These are phyloP conservation scores for Herpetomonas tarakana DNA, from an alignment of 208 protist genomes.

Conservation along the genomic window DNA sequence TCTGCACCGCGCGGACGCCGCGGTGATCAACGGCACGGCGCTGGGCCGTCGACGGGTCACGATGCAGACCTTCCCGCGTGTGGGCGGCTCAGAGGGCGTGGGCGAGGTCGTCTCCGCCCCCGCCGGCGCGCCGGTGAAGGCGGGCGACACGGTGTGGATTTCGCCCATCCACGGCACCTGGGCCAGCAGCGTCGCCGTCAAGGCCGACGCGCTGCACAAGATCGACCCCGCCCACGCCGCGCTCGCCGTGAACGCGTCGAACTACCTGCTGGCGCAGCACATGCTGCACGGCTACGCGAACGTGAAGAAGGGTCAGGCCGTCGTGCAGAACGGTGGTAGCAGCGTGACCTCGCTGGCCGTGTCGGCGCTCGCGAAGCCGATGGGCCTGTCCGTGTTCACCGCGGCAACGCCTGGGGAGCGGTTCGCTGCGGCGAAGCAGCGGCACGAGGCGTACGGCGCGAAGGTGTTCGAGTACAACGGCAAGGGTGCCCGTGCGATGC, in stretches of 20 bases:
- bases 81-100: constrained; percentile 71
- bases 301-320: constrained; percentile 45
- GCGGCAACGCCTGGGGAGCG: constrained; percentile 60
- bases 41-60: constrained; percentile 36
- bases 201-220: constrained; percentile 34
- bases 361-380: constrained; percentile 40
- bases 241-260: constrained; percentile 62
- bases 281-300: constrained; percentile 54
- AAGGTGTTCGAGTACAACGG: constrained; percentile 71
- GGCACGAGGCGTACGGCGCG: constrained; percentile 45
- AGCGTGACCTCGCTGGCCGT: constrained; percentile 70
- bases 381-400: constrained; percentile 51
- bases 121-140: constrained; percentile 30
- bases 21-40: constrained; percentile 66
- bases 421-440: constrained; percentile 49
- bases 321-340: constrained; percentile 79
- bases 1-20: constrained; percentile 63
- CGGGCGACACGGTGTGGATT: constrained; percentile 77
- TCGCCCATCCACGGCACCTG: constrained; percentile 64
- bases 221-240: constrained; percentile 47
- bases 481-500: constrained; percentile 45
- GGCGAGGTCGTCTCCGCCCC: constrained; percentile 38
- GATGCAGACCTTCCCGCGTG: constrained; percentile 34
- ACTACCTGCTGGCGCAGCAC: constrained; percentile 63
- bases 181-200: constrained; percentile 51